Evolutionary conservation across 2,329 filamentous ascomycete genomes (phyloP), one percentile per base, ranked within the genome.

Genomic region (Botryosphaeria dothidea): DNA sequence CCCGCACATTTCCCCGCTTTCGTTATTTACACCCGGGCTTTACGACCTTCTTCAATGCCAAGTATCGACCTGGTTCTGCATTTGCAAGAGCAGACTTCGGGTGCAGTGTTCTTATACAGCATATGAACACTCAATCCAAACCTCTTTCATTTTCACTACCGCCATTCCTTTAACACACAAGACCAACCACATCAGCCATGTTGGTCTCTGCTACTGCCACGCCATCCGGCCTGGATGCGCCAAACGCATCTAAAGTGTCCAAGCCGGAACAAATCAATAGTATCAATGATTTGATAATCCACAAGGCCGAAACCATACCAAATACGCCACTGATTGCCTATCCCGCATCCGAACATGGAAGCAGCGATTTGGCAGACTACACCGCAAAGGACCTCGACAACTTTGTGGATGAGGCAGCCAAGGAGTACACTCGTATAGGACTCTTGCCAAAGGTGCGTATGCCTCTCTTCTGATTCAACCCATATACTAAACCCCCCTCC

Each of bases 321-420:
- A 66, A 70, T 52, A 65, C 66, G 19, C 67, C 71, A 7, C 61
- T 74, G 11, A 66, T 74, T 54, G 69, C 68, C 8, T 73, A 70
- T 38, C 72, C 72, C 9, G 36, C 48, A 3, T 64, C 61, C 4
- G 70, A 67, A 54, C 63, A 68, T 51, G 70, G 69, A n/a, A 62
- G 70, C 8, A 67, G 66, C 17, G 71, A 72, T 56, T 69, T 69
- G 27, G 69, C 71, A 56, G 72, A 72, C 31, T 71, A 74, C 64
- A 71, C 71, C 13, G 71, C 72, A 2, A 21, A 38, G 46, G 70
- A 71, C 21, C 57, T 74, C 31, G 69, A 74, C 56, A 67, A 60
- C 62, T 74, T 72, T 52, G 69, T 68, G 23, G 70, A 73, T 65
- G 71, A 70, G 36, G 71, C 70, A 2, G 71, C 69, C 34, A 66